phyloP scores from a whole-genome alignment of 768 basidiomycete species.

The Pisolithus sp. region DNA sequence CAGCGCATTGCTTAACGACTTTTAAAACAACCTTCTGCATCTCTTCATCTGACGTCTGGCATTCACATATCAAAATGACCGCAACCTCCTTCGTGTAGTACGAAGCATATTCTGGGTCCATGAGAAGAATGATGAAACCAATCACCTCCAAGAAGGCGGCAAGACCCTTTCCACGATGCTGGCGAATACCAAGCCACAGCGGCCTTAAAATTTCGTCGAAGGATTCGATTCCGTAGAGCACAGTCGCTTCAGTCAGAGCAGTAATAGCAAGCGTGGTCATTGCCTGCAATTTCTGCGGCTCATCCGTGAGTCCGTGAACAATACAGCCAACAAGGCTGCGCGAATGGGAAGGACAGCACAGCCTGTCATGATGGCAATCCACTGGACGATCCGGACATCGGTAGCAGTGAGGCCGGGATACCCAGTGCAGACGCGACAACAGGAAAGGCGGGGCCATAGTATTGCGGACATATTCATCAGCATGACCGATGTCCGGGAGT shows the following conservation, averaged over 20 bases:
- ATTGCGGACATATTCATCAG: constrained; percentile 98
- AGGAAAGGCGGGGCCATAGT: constrained; percentile 97
- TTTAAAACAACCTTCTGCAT: constrained; percentile 99
- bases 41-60: constrained; percentile 98
- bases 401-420: constrained; percentile 95
- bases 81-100: constrained; percentile 99
- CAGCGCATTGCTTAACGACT: constrained; percentile 98
- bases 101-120: constrained; percentile 99
- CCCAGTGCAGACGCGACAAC: constrained; percentile 98
- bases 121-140: constrained; percentile 98
- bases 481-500: constrained; percentile 99
- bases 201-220: constrained; percentile 92
- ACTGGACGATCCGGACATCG: constrained; percentile 98
- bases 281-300: constrained; percentile 74
- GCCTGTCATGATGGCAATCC: constrained; percentile 99
- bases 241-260: constrained; percentile 93
- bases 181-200: constrained; percentile 76
- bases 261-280: constrained; percentile 78
- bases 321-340: constrained; percentile 96
- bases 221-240: constrained; percentile 98
- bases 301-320: constrained; percentile 60
- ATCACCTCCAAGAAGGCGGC: constrained; percentile 87
- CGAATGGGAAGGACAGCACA: constrained; percentile 97
- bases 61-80: constrained; percentile 94
- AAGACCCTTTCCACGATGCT: constrained; percentile 72